Base-by-base conservation (phyloP, 306 rosid species). In the Quercus aquifolioides region DNA sequence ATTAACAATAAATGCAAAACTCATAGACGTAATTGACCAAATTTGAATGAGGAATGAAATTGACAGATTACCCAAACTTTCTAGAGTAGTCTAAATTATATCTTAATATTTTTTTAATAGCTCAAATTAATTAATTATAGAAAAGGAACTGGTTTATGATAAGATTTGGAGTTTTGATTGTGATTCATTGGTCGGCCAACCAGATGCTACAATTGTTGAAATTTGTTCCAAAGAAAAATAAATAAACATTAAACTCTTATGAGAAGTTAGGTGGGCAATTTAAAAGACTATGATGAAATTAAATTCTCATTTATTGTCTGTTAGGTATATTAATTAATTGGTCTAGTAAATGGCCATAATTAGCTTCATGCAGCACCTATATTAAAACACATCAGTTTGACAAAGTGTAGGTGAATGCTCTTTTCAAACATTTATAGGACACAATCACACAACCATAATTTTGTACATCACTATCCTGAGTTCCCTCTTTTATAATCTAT, bases 291-390 rank as follows among this genome's bases (percentile, higher is more conserved):
- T 83, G 84, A 79, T 51, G 79, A 78, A 78, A 83, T 65, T 83
- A 58, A 88, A 85, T 80, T 55, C 65, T 52, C 83, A 88, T 83
- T 88, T 70, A 88, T 83, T 85, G 83, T 75, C 1, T 7, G 84
- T 85, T 85, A 83, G 86, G 81, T 84, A 69, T 83, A 76, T 84
- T 81, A 86, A 88, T 88, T 85, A 78, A 86, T 81, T 83, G 85
- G 81, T 68, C 78, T 81, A 78, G 84, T 75, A 83, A 85, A 85
- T 84, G 86, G 79, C 78, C 82, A 85, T 77, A 88, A 86, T 86
- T 79, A 88, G 85, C 30, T 82, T 72, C 80, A 74, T 80, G 86
- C 86, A 77, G 88, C 69, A 79, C 74, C 87, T 83, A 88, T 84
- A 88, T 86, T 81, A 88, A 88, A 84, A 75, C 76, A 30, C 76